phyloP scores from a whole-genome alignment of 2,329 filamentous ascomycete genomes.

The Geoglossum cookeanum region DNA sequence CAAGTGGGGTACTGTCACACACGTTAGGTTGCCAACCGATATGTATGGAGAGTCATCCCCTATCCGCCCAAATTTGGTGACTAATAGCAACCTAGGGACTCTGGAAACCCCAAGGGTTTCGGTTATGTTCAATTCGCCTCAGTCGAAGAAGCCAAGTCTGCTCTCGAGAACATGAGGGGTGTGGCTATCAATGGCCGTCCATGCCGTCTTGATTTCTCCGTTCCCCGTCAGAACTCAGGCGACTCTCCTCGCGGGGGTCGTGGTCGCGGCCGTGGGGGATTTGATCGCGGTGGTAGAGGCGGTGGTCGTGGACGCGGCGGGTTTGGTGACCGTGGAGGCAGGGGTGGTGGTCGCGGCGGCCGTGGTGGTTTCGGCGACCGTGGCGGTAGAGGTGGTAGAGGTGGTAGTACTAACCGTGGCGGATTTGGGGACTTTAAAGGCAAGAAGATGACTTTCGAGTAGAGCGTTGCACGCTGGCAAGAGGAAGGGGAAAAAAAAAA shows the following conservation, averaged over 20 bases:
- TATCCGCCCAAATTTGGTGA: not conserved
- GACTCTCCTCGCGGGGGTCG: slow-evolving; percentile 22
- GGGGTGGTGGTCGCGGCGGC: slow-evolving; percentile 28
- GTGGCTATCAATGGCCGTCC: slow-evolving; percentile 51
- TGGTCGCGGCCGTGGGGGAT: slow-evolving; percentile 21
- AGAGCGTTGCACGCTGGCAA: not conserved
- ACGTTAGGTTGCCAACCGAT: slow-evolving; percentile 77
- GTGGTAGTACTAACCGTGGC: slow-evolving; percentile 28
- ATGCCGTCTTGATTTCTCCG: slow-evolving; percentile 68
- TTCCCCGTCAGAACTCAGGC: slow-evolving; percentile 42
- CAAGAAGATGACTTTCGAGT: slow-evolving; percentile 31
- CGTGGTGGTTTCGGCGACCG: slow-evolving; percentile 27
- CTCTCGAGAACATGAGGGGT: slow-evolving; percentile 51
- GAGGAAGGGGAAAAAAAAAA: too few relatives aligned
- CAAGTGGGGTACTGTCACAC: slow-evolving; percentile 49
- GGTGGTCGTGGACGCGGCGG: slow-evolving; percentile 22
- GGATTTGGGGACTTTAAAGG: slow-evolving; percentile 41
- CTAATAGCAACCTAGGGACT: slow-evolving; percentile 36
- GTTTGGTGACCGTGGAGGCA: slow-evolving; percentile 18
- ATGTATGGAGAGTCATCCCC: slow-evolving; percentile 28
- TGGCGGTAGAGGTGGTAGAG: slow-evolving; percentile 24
- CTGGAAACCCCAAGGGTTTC: slow-evolving; percentile 75
- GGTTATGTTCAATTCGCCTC: slow-evolving; percentile 74
- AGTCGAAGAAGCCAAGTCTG: slow-evolving; percentile 64
- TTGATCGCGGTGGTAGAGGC: slow-evolving; percentile 19